Evolutionary conservation across 2,329 filamentous ascomycete genomes (phyloP), one percentile per base, ranked within the genome.

Genomic region (Talaromyces sp.): DNA sequence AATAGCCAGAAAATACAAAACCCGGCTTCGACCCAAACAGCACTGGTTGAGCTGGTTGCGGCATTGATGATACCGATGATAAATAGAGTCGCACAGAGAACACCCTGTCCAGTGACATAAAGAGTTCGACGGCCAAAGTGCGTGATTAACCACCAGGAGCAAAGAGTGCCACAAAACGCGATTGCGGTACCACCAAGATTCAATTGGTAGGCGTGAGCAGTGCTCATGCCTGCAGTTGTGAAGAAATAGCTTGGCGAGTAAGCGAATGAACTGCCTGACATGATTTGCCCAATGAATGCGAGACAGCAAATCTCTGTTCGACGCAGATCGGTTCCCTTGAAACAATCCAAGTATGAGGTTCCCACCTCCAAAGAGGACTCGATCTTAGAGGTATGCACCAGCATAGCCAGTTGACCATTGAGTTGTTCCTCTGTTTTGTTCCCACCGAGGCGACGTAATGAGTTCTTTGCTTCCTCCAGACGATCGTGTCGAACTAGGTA

Each of bases 321-420:
- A 3, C 76, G 66, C 3, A 75, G 65, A 62, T 80, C 76, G 31
- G 74, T 72, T 21, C 72, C 70, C 14, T 70, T 71, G 69, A 80
- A 80, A 69, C 76, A 78, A 60, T 79, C 76, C 16, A 66, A 92
- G 72, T 87, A 93, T 0, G 88, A 86, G 5, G 90, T 86, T 35
- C 91, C 91, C 70, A 90, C 39, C 57, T 63, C 44, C 14, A 59
- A 33, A 9, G 44, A 33, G 2, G 60, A 84, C 73, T 96, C 92
- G 16, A 96, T 80, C 0, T 89, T 88, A 0, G 89, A 92, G 0
- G 92, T 96, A 72, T 95, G 91, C 1, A 92, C 86, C 89, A 96
- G 96, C 91, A 96, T 95, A 69, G 90, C 88, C 54, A 96, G 82
- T 0, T 91, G 95, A 77, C 95, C 90, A 65, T 96, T 6, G 77